Evolutionary conservation across 345 rosid genomes (phyloP).

Genomic region (Acer negundo): DNA sequence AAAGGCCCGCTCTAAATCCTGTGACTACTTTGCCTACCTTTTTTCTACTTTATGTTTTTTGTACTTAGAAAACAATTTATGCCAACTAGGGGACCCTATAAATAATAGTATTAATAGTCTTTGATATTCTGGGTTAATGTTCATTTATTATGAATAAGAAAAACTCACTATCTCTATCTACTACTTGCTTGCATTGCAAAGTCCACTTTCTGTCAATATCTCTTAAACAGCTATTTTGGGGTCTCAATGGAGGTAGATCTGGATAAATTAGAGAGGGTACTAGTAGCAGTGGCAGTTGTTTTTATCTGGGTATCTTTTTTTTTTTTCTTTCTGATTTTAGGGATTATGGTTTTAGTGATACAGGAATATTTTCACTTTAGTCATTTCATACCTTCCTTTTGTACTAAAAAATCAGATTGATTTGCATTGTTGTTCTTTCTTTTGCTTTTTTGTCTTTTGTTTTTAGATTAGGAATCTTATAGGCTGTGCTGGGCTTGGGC

Average conservation of each 20-base stretch:
- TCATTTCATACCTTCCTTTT: slow-evolving; percentile 23
- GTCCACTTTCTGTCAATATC: background rate
- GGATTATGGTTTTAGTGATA: slow-evolving; percentile 20
- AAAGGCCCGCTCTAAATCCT: slow-evolving; percentile 53
- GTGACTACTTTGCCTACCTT: slow-evolving; percentile 46
- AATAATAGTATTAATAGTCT: background rate
- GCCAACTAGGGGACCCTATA: slow-evolving; percentile 26
- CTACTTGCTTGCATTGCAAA: background rate
- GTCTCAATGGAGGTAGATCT: background rate
- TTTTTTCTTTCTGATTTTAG: background rate
- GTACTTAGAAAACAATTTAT: slow-evolving; percentile 25
- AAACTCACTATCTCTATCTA: background rate
- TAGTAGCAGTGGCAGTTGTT: background rate
- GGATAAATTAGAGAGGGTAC: background rate
- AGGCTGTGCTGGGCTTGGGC: too few species aligned
- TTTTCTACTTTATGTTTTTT: slow-evolving; percentile 39
- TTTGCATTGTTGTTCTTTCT: slow-evolving; percentile 19
- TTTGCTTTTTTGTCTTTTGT: slow-evolving; percentile 27
- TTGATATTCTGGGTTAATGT: background rate
- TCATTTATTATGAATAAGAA: slow-evolving; percentile 14
- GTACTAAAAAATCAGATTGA: slow-evolving; percentile 18
- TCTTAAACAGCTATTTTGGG: background rate
- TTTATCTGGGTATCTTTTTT: slow-evolving; percentile 16
- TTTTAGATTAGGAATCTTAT: background rate
- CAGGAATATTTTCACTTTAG: slow-evolving; percentile 21